Base-by-base conservation (phyloP, 2,329 filamentous ascomycete genomes). In the Cercospora sojina region DNA sequence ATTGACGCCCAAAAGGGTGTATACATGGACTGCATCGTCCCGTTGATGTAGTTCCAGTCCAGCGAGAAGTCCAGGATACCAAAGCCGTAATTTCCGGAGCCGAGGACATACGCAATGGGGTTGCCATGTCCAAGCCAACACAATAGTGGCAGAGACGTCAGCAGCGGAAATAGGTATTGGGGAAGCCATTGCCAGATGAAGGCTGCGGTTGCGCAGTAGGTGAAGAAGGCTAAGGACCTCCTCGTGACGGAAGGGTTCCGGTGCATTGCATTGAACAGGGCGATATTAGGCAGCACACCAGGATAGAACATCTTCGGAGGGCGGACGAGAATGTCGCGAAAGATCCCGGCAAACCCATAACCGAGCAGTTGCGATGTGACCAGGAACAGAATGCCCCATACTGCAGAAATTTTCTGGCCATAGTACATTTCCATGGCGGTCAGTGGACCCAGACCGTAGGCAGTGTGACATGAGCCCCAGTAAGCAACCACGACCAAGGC, bases 271-370 rank as follows among this genome's bases (percentile, higher is more conserved):
- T 68, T 68, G 67, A 68, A 68, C 13, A 68, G 56, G 32, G 67
- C 41, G 2, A 68, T 61, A 35, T 66, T 64, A 7, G 67, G 64
- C 3, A 68, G 57, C 6, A 64, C 61, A 31, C 64, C 49, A 16
- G 92, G 92, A 91, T 92, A 96, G 53, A 95, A 92, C 91, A 96
- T 95, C 66, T 91, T 91, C 69, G 90, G 91, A 0, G 92, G 92
- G 25, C 91, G 87, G 38, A 96, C 92, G 5, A 96, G 83, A 75
- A 93, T 94, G 57, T 91, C 87, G 64, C 92, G 84, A 1, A 91
- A 91, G 57, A 96, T 82, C 2, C 92, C 92, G 58, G 92, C 92
- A 76, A 96, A 93, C 3, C 91, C 88, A 77, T 95, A 96, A 13
- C 92, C 92, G 47, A 96, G 61, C 64, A 68, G 43, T 20, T 64